Conservation (phyloP, 2,329 filamentous ascomycete species). For the Amesomyces nigricolor region DNA sequence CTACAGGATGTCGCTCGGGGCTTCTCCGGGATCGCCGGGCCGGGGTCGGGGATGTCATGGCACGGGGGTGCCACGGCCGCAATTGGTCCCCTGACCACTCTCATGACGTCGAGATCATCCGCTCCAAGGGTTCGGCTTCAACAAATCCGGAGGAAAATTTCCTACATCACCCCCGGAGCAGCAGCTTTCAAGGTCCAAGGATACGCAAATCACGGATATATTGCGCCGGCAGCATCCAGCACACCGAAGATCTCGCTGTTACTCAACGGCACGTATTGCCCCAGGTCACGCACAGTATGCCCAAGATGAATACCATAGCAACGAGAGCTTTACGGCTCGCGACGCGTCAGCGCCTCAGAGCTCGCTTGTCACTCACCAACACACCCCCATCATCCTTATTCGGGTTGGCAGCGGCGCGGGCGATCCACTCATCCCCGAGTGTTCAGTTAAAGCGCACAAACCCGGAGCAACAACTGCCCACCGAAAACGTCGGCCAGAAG, state of each 20-base stretch:
- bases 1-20: background rate
- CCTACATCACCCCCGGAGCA: background rate
- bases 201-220: background rate
- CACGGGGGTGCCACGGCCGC: background rate
- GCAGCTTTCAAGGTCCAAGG: background rate
- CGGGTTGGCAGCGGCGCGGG: background rate
- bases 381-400: background rate
- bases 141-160: background rate
- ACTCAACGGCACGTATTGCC: background rate
- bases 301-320: slow-evolving; percentile 11
- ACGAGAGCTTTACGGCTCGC: slow-evolving; percentile 8
- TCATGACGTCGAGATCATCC: slow-evolving; percentile 11
- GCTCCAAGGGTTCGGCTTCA: background rate
- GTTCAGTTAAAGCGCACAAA: slow-evolving; percentile 1
- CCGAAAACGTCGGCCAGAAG: slow-evolving; percentile 7
- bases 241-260: no score
- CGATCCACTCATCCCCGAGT: background rate
- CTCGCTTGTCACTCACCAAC: background rate
- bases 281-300: background rate
- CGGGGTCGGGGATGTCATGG: background rate
- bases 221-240: no score
- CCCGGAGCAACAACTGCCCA: background rate
- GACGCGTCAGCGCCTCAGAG: slow-evolving; percentile 4
- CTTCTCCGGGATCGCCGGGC: no score
- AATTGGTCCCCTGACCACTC: background rate